Evolutionary conservation across 768 basidiomycete genomes (phyloP), one percentile per base, ranked within the genome.

Genomic region (Leccinum subtestaceum): DNA sequence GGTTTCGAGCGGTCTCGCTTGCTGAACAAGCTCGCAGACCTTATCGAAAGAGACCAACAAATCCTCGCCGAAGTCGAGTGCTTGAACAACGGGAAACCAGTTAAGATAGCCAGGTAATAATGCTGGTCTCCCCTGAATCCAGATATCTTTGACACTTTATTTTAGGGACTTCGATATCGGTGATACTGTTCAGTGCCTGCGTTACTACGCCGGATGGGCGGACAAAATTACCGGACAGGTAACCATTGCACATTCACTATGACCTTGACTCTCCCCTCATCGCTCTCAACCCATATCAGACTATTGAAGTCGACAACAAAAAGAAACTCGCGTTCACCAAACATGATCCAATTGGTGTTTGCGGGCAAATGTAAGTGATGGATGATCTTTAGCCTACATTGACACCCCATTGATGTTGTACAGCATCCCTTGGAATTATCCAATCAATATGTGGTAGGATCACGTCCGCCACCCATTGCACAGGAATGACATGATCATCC

Each of bases 171-270:
- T 83, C 61, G 91, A 94, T 70, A 88, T 94, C 43, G 85, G 84
- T 43, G 91, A 93, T 68, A 87, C 78, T 60, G 76, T 93, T 19
- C 84, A 84, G 64, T 92, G 90, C 68, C 74, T 93, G 53, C 81
- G 92, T 52, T 97, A 98, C 76, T 97, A 95, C 70, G 95, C 93
- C 40, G 95, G 95, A 23, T 95, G 91, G 90, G 92, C 93, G 9
- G 95, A 98, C 77, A 98, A 98, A 77, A 87, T 97, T 53, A 76
- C 81, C 25, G 96, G 97, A 21, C 86, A 95, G 83, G 89, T 88
- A 62, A 64, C n/a, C 45, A 36, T 46, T 34, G 45, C 60, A 62
- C 55, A 58, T 56, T 21, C 51, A 57, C 19, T 12, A 45, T 32
- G 25, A 31, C 21, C 12, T 46, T 29, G 19, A 60, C 45, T 34